Percentiles rank a stretch among this genome's conserved stretches.
These are phyloP conservation scores for Agrocybe pediades DNA, from an alignment of 768 basidiomycete species.

Conservation along the genomic window DNA sequence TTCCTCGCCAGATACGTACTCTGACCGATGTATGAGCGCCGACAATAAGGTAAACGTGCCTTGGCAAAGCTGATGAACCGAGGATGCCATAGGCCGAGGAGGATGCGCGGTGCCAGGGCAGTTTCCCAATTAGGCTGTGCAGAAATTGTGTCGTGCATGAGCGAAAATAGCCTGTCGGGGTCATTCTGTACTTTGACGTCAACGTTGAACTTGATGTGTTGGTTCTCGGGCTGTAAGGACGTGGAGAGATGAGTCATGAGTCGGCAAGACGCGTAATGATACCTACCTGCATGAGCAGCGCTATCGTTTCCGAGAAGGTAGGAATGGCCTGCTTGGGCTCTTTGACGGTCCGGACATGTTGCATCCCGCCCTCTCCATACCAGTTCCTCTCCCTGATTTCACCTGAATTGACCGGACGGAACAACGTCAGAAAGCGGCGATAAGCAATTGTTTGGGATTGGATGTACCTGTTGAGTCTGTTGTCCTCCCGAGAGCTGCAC, in stretches of 20 bases:
- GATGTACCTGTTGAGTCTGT: conserved; percentile 70
- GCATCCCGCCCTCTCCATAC: conserved; percentile 70
- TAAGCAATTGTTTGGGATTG: neutral
- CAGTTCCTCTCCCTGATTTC: conserved; percentile 71
- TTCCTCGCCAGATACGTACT: conserved; percentile 71
- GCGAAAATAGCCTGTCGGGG: conserved; percentile 77
- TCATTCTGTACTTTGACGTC: conserved; percentile 96
- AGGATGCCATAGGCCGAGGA: conserved; percentile 91
- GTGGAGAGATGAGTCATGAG: neutral
- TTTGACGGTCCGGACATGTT: conserved; percentile 79
- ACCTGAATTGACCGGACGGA: conserved; percentile 40
- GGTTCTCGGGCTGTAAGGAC: conserved; percentile 62
- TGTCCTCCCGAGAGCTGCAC: conserved; percentile 69
- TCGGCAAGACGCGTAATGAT: conserved; percentile 2
- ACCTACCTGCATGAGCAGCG: conserved; percentile 73
- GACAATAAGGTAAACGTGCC: conserved; percentile 76
- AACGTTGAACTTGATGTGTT: conserved; percentile 78
- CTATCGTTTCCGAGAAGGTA: conserved; percentile 84
- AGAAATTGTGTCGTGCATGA: conserved; percentile 74
- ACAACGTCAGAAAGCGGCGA: conserved; percentile 9
- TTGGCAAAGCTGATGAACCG: conserved; percentile 81
- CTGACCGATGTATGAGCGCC: conserved; percentile 82
- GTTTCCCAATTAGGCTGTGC: conserved; percentile 73
- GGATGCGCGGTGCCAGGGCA: conserved; percentile 73
- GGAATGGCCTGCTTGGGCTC: conserved; percentile 86